A percentile compares a stretch with the other conserved stretches of the same genome.
Evolutionary conservation across 139 green algal genomes (phyloP).

Genomic region (Pleodorina starrii): DNA sequence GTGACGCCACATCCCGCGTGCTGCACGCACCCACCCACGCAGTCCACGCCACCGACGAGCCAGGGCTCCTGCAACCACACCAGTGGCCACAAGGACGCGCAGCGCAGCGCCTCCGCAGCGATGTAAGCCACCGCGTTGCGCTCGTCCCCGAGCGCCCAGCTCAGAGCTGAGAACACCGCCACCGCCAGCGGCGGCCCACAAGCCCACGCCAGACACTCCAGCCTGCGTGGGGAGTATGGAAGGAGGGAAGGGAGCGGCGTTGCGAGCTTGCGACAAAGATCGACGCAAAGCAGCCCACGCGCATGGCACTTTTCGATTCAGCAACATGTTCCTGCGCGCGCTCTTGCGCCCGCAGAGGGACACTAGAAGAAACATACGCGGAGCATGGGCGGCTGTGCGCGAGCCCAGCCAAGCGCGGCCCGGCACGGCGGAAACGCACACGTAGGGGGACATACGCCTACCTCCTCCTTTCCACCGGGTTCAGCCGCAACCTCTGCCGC

Average conservation of each 20-base stretch:
- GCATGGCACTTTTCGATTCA: no score
- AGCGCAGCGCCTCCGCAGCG: conserved; percentile 7
- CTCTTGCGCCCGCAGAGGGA: no score
- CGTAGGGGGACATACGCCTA: no score
- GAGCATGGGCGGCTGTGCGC: no score
- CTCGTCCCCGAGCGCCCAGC: conserved; percentile 33
- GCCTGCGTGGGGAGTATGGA: not conserved
- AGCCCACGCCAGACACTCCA: conserved; percentile 26
- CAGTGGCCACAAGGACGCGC: not conserved
- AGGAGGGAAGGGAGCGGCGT: no score
- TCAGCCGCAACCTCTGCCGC: not conserved
- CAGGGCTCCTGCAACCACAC: conserved; percentile 40
- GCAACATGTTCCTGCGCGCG: no score
- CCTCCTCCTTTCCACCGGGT: not conserved
- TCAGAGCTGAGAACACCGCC: not conserved
- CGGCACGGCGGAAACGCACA: no score
- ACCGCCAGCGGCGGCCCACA: not conserved
- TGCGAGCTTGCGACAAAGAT: no score
- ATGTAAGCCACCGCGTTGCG: not conserved
- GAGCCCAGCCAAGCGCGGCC: no score
- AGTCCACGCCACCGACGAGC: conserved; percentile 8
- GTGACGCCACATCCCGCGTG: conserved; percentile 8
- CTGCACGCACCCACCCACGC: conserved; percentile 16
- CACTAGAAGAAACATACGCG: no score
- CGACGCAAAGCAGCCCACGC: no score